Base-by-base conservation (phyloP, 169 alveolate species). In the Eimeria sp. region DNA sequence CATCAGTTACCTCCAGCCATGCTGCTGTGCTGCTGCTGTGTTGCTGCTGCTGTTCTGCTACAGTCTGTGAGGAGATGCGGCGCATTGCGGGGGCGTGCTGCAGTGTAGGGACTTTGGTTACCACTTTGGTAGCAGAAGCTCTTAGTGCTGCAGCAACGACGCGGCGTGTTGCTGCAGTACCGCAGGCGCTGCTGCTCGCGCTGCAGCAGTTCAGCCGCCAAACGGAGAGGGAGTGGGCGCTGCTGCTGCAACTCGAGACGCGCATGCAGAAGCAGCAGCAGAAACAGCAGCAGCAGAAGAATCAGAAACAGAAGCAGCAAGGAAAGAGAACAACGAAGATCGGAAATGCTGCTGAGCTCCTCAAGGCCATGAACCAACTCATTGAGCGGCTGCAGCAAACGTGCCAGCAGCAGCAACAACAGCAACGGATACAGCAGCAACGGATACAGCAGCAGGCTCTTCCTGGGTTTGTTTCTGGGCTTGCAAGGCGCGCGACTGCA, bases 201-300 rank as follows among this genome's bases (percentile, higher is more conserved):
- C 92, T 84, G 76, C 76, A 58, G 54, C 92, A 84, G n/a, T 84
- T 84, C 58, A 54, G 75, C 78, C 92, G 92, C 78, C 92, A 84
- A 30, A 45, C 92, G 9, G 57, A 16, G 54, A 84, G 92, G 25
- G 92, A 84, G 76, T 84, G 92, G 92, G 92, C 92, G 78, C 54
- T 84, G 51, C 92, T 84, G 54, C 92, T 57, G 58, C 72, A 54
- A 57, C 92, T 84, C 25, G 92, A 84, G 57, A 49, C 61, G 30
- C 92, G 92, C 92, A 54, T 84, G 78, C 92, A 84, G 78, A 75
- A 57, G 76, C 92, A 84, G 30, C 57, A 51, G 72, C 72, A 83
- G 92, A 58, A 57, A 57, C 89, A 51, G 25, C 89, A 82, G 73
- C 58, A 18, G 86, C 75, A 51, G 47, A 63, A 78, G 43, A n/a